These are phyloP conservation scores for Penicillium fuscoglaucum DNA, from an alignment of 2,329 filamentous ascomycete species.

Conservation along the genomic window DNA sequence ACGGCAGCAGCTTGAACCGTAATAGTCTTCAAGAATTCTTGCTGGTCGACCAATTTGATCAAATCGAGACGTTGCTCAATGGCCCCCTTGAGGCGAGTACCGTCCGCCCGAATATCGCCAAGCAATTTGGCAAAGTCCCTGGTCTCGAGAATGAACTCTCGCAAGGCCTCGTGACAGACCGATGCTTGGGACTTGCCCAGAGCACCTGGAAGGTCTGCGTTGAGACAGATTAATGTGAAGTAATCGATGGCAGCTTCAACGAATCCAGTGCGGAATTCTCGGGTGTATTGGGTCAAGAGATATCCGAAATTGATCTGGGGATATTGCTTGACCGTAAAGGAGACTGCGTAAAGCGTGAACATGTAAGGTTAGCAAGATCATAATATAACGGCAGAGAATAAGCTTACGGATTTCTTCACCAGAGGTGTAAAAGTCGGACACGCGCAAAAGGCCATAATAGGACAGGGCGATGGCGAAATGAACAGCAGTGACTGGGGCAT, in stretches of 20 bases:
- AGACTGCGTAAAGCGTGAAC: slow-evolving; percentile 43
- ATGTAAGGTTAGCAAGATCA: slow-evolving; percentile 9
- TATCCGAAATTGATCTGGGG: slow-evolving; percentile 91
- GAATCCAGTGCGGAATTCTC: slow-evolving; percentile 89
- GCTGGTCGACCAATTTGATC: slow-evolving; percentile 75
- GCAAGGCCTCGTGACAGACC: slow-evolving; percentile 87
- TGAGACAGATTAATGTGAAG: slow-evolving; percentile 85
- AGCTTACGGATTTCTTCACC: slow-evolving; percentile 66
- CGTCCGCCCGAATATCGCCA: slow-evolving; percentile 85
- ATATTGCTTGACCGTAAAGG: slow-evolving; percentile 54
- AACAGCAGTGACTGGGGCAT: slow-evolving; percentile 88
- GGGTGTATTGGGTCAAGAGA: slow-evolving; percentile 92
- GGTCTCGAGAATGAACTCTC: slow-evolving; percentile 93
- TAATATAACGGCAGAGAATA: neutral
- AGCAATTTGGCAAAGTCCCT: slow-evolving; percentile 92
- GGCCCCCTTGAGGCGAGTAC: slow-evolving; percentile 77
- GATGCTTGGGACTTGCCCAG: slow-evolving; percentile 73
- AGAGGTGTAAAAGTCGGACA: slow-evolving; percentile 74
- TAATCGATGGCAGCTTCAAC: slow-evolving; percentile 92
- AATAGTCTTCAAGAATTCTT: slow-evolving; percentile 86
- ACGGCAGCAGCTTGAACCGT: slow-evolving; percentile 88
- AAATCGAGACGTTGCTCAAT: slow-evolving; percentile 83
- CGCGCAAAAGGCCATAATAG: slow-evolving; percentile 85
- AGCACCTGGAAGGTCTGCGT: slow-evolving; percentile 74
- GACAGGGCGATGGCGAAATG: slow-evolving; percentile 89